These are phyloP conservation scores for Onygenales sp. DNA, from an alignment of 2,329 filamentous ascomycete genomes.

Conservation along the genomic window DNA sequence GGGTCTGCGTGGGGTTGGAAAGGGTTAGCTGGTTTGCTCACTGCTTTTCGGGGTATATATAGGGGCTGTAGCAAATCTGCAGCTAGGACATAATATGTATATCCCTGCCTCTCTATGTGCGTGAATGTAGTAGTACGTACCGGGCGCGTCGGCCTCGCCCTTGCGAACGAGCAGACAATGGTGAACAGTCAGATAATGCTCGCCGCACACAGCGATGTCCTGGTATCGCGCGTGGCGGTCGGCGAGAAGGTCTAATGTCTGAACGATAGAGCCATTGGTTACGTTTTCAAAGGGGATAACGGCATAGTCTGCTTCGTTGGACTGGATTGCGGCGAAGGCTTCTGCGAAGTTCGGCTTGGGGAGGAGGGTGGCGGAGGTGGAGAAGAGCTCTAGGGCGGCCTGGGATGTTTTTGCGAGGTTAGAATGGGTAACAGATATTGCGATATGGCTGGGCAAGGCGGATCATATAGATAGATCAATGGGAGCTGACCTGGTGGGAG, in stretches of 20 bases:
- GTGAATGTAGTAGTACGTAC: not conserved
- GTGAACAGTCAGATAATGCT: conserved; percentile 78
- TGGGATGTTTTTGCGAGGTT: conserved; percentile 17
- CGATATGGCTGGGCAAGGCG: not conserved
- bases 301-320: conserved; percentile 54
- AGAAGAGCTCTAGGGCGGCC: conserved; percentile 46
- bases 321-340: conserved; percentile 71
- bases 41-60: not conserved
- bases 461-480: not conserved
- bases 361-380: conserved; percentile 21
- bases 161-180: conserved; percentile 65
- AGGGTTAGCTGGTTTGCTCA: not conserved
- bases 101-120: not conserved
- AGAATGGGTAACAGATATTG: not conserved
- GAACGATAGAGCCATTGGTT: conserved; percentile 83
- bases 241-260: conserved; percentile 80
- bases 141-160: conserved; percentile 10
- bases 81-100: not conserved
- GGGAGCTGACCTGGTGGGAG: conserved; percentile 53
- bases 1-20: conserved; percentile 1
- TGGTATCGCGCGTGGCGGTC: conserved; percentile 57
- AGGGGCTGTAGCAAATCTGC: not conserved
- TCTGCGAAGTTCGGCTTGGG: conserved; percentile 42
- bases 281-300: conserved; percentile 95
- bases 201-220: conserved; percentile 67